Percentiles rank a stretch among this genome's conserved stretches.
Evolutionary conservation across 345 rosid species (phyloP).

Genomic region (Arabis alpina): DNA sequence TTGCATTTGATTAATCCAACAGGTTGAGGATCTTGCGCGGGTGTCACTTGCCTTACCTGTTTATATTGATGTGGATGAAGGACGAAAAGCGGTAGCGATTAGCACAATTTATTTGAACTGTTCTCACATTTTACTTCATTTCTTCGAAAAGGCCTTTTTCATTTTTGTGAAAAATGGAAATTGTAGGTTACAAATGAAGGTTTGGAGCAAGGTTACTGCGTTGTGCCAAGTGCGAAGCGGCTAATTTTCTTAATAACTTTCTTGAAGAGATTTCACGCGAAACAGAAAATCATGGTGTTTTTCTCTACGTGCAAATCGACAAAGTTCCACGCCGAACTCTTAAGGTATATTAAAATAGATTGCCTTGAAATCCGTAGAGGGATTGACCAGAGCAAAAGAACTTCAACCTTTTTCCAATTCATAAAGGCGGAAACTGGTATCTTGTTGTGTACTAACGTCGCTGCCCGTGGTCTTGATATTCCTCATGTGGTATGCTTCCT

Average conservation of each 20-base stretch:
- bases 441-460: conserved; percentile 91
- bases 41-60: conserved; percentile 78
- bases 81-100: conserved; percentile 67
- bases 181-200: conserved; percentile 96
- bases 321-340: conserved; percentile 84
- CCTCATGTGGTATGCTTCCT: conserved; percentile 81
- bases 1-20: neutral
- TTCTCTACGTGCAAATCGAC: conserved; percentile 95
- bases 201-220: conserved; percentile 90
- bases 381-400: conserved; percentile 90
- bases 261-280: conserved; percentile 70
- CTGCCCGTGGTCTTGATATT: conserved; percentile 98
- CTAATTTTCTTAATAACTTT: conserved; percentile 85
- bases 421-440: conserved; percentile 89
- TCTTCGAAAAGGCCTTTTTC: neutral
- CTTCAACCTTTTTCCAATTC: conserved; percentile 88
- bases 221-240: conserved; percentile 83
- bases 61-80: conserved; percentile 92
- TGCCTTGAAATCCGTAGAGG: conserved; percentile 91
- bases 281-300: conserved; percentile 98
- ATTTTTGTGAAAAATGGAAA: conserved; percentile 26
- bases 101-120: neutral
- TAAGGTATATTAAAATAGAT: conserved; percentile 74
- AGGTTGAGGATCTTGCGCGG: conserved; percentile 98
- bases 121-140: neutral